Conservation (phyloP, 345 rosid genomes). For the Dipteronia sinensis region DNA sequence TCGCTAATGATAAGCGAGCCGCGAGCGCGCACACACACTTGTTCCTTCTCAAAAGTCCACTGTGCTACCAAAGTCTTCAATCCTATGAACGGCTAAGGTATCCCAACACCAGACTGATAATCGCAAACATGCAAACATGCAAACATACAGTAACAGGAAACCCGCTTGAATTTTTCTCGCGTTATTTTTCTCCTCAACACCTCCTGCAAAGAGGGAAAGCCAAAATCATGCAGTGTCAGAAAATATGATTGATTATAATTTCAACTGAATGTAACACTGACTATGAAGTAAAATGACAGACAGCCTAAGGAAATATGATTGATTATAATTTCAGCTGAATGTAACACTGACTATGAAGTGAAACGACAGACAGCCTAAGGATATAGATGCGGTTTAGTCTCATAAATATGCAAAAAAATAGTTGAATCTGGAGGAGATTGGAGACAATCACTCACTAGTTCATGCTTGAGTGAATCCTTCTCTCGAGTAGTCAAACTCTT, state of each 20-base stretch:
- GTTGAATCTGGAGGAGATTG: no score
- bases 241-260: no score
- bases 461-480: conserved; percentile 39
- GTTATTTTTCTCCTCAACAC: conserved; percentile 27
- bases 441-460: conserved; percentile 36
- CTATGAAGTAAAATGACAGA: not conserved
- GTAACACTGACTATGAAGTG: no score
- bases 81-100: conserved; percentile 35
- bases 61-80: conserved; percentile 1
- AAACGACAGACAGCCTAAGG: no score
- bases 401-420: no score
- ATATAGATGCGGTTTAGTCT: no score
- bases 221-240: no score
- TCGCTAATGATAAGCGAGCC: no score
- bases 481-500: conserved; percentile 31
- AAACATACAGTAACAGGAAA: conserved; percentile 50
- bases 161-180: conserved; percentile 37
- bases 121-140: conserved; percentile 38
- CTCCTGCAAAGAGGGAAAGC: conserved; percentile 35
- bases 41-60: not conserved
- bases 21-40: no score
- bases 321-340: no score
- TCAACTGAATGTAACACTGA: not conserved
- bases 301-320: not conserved
- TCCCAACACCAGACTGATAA: conserved; percentile 40